Evolutionary conservation across 768 basidiomycete species (phyloP).

Genomic region (Pleurotus pulmonarius): DNA sequence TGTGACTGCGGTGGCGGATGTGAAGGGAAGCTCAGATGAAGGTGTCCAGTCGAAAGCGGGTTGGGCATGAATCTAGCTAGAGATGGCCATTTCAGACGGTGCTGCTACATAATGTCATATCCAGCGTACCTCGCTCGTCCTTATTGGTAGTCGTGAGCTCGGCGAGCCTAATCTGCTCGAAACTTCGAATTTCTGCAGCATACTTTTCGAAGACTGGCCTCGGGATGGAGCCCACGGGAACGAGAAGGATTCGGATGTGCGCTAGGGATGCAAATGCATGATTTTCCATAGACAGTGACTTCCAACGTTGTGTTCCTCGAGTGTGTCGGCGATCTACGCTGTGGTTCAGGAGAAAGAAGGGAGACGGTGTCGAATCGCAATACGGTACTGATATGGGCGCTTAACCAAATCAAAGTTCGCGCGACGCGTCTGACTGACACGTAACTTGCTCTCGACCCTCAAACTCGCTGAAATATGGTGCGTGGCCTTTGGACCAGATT

Average conservation of each 20-base stretch:
- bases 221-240: conserved; percentile 80
- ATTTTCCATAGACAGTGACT: conserved; percentile 50
- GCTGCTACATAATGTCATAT: neutral
- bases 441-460: neutral
- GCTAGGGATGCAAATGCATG: conserved; percentile 80
- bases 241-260: conserved; percentile 77
- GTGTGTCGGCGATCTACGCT: neutral
- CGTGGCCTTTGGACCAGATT: conserved; percentile 2
- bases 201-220: conserved; percentile 69
- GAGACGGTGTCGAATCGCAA: too few relatives aligned
- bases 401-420: conserved; percentile 4
- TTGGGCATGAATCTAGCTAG: conserved; percentile 82
- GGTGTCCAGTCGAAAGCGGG: conserved; percentile 66
- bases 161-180: conserved; percentile 70
- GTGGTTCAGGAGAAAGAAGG: too few relatives aligned
- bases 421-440: conserved; percentile 10
- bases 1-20: conserved; percentile 74
- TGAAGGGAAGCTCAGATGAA: conserved; percentile 77
- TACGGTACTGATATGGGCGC: neutral
- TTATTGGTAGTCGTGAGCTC: conserved; percentile 81
- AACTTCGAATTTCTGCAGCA: conserved; percentile 66
- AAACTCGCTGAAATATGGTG: conserved; percentile 15
- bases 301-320: neutral
- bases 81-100: neutral
- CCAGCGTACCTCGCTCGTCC: conserved; percentile 65